These are phyloP conservation scores for Globisporangium barbulae DNA, from an alignment of 352 stramenopile species.

Conservation along the genomic window DNA sequence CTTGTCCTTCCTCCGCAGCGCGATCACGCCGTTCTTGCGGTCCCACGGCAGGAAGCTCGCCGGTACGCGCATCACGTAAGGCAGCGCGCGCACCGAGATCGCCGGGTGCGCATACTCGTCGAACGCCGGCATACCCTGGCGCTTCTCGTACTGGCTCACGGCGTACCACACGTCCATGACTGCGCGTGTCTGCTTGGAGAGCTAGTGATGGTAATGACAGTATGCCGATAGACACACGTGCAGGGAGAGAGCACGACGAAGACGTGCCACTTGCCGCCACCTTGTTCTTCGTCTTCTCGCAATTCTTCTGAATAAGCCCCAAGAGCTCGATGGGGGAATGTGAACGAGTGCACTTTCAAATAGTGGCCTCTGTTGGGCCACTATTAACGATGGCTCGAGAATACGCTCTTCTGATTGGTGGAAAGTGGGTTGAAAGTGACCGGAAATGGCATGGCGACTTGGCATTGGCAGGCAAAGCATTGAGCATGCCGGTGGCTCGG, in stretches of 20 bases:
- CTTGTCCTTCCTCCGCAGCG: slow-evolving; percentile 60
- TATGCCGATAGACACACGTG: not conserved
- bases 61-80: slow-evolving; percentile 65
- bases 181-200: not conserved
- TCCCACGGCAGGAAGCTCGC: slow-evolving; percentile 71
- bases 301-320: not conserved
- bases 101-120: slow-evolving; percentile 53
- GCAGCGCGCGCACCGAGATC: slow-evolving; percentile 35
- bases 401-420: not conserved
- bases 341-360: not conserved
- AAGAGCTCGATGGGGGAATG: not conserved
- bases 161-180: slow-evolving; percentile 76
- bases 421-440: not conserved
- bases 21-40: slow-evolving; percentile 57
- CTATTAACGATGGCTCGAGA: not conserved
- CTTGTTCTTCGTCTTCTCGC: not conserved
- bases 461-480: not conserved
- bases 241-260: not conserved
- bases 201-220: not conserved
- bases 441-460: not conserved
- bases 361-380: not conserved
- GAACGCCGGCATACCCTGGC: slow-evolving; percentile 51
- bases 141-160: slow-evolving; percentile 51
- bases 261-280: not conserved
- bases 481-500: not conserved